phyloP scores from a whole-genome alignment of 2,329 filamentous ascomycete genomes.

The Neofusicoccum parvum region DNA sequence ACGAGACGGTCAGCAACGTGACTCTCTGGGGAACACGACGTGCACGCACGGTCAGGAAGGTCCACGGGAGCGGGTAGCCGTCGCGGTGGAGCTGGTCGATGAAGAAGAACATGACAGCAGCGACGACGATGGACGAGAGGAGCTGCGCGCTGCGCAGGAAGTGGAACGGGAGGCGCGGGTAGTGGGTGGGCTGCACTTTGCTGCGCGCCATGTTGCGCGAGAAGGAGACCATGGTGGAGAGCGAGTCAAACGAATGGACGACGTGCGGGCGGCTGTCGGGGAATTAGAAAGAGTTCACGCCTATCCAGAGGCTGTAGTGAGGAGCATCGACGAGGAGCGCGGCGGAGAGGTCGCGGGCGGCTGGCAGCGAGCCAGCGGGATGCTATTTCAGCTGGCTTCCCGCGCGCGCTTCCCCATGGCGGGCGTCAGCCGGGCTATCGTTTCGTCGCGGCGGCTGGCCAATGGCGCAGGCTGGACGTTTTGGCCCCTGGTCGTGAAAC shows the following conservation, averaged over 20 bases:
- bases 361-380: background rate
- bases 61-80: slow-evolving; percentile 58
- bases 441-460: background rate
- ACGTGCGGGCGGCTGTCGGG: background rate
- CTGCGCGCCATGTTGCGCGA: slow-evolving; percentile 9
- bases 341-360: background rate
- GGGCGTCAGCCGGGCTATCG: slow-evolving; percentile 10
- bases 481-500: slow-evolving; percentile 7
- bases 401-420: background rate
- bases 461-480: background rate
- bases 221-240: background rate
- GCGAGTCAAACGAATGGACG: background rate
- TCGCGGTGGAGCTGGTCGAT: slow-evolving; percentile 56
- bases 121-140: slow-evolving; percentile 52
- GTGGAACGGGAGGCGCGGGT: slow-evolving; percentile 49
- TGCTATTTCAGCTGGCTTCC: background rate
- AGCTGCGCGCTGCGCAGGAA: slow-evolving; percentile 44
- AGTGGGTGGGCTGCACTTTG: slow-evolving; percentile 40
- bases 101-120: slow-evolving; percentile 58
- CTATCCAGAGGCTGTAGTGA: slow-evolving; percentile 14
- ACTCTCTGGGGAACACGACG: background rate
- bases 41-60: slow-evolving; percentile 58
- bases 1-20: background rate
- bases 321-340: background rate
- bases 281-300: background rate